phyloP scores from a whole-genome alignment of 2,329 filamentous ascomycete genomes.

The Penicillium paneum region DNA sequence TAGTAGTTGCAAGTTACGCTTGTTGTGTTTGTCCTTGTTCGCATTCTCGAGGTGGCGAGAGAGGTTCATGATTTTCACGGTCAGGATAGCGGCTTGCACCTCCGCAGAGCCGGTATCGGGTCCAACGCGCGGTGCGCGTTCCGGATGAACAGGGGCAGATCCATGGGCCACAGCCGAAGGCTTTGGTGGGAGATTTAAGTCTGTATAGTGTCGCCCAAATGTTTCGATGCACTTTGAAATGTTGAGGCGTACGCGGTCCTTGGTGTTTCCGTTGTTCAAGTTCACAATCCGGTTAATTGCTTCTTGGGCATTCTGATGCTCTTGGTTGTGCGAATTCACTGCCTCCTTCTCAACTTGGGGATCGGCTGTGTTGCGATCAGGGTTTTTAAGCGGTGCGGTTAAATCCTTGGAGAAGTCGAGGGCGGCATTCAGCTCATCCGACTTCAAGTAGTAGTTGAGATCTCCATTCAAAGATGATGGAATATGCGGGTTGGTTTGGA shows the following conservation, averaged over 20 bases:
- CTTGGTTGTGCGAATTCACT: constrained; percentile 48
- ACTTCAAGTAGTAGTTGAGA: constrained; percentile 73
- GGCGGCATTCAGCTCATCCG: constrained; percentile 63
- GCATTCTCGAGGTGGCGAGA: constrained; percentile 67
- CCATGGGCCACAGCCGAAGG: constrained; percentile 43
- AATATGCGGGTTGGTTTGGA: constrained; percentile 17
- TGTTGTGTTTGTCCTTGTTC: constrained; percentile 90
- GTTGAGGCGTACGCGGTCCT: constrained; percentile 77
- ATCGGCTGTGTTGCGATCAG: constrained; percentile 31
- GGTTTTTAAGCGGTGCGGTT: constrained; percentile 40
- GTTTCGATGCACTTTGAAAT: constrained; percentile 78
- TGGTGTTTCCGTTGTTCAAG: constrained; percentile 71
- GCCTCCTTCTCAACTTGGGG: constrained; percentile 41
- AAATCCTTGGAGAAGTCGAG: constrained; percentile 66
- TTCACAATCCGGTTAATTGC: constrained; percentile 77
- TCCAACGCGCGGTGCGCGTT: constrained; percentile 67
- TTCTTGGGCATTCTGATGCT: constrained; percentile 66
- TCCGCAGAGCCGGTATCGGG: constrained; percentile 93
- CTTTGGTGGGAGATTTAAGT: constrained; percentile 64
- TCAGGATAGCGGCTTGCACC: constrained; percentile 96
- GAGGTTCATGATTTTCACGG: constrained; percentile 83
- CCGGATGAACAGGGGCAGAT: constrained; percentile 34
- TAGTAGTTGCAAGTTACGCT: constrained; percentile 79
- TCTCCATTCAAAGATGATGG: constrained; percentile 11
- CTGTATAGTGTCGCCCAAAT: constrained; percentile 90